Evolutionary conservation across 2,329 filamentous ascomycete species (phyloP).

Genomic region (Aspergillus vadensis): DNA sequence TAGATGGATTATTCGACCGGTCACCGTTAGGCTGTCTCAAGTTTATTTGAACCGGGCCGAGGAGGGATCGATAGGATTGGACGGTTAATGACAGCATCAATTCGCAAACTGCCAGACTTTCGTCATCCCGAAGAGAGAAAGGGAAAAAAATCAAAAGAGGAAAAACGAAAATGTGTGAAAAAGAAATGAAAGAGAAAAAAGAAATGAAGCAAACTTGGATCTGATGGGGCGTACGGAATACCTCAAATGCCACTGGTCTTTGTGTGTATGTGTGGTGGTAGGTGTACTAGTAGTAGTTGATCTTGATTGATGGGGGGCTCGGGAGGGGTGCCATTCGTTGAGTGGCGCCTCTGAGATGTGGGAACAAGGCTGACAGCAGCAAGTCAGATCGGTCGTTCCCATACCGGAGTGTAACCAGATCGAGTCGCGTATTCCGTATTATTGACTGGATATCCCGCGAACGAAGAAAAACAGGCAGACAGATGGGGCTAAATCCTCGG

Average conservation of each 20-base stretch:
- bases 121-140: neutral
- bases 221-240: neutral
- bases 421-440: constrained; percentile 19
- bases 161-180: no score
- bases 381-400: constrained; percentile 27
- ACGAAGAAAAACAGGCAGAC: neutral
- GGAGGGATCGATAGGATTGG: constrained; percentile 12
- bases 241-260: neutral
- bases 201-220: neutral
- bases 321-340: constrained; percentile 21
- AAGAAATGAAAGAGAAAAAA: neutral
- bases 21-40: constrained; percentile 45
- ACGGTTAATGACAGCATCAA: constrained; percentile 15
- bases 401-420: constrained; percentile 29
- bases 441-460: neutral
- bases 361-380: constrained; percentile 32
- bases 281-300: neutral
- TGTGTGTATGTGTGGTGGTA: neutral
- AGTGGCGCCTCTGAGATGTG: constrained; percentile 24
- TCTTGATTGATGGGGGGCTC: constrained; percentile 20
- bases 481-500: neutral
- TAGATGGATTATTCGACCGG: constrained; percentile 24
- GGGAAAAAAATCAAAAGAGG: no score
- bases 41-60: constrained; percentile 38
- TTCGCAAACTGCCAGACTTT: constrained; percentile 2